Evolutionary conservation across 768 basidiomycete genomes (phyloP), one percentile per base, ranked within the genome.

Genomic region (Rhodotorula sphaerocarpa): DNA sequence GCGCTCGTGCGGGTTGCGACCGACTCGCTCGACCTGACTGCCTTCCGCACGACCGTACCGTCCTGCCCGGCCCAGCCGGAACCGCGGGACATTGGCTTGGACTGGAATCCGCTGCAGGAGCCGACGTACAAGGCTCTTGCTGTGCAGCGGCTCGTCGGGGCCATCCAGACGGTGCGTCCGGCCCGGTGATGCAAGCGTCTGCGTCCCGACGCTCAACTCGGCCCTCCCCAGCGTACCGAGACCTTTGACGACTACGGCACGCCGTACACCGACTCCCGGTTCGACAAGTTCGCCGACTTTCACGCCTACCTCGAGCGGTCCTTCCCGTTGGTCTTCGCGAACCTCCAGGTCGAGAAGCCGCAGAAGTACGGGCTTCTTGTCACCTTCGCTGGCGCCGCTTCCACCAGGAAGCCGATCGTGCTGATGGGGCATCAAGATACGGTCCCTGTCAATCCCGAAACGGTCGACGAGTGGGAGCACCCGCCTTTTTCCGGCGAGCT

Each of bases 281-380:
- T 61, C 41, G 43, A 53, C 2, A 27, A n/a, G 16, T 23, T 65
- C 1, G 53, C 3, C 20, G 12, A 47, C 34, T 30, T 69, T 7
- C 63, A 65, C 61, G 31, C 42, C 0, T 69, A 69, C 54, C 63
- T 69, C 51, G 63, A 65, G 36, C 14, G 28, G 48, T 58, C 67
- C 2, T 68, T 50, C 52, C 67, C 67, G 12, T 21, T 27, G 10
- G 57, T 64, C 14, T 83, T 86, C 73, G 14, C 77, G 25, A 79
- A 74, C 12, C 77, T 88, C 47, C 71, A 78, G 34, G 78, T 86
- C 62, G 83, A 83, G 14, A 84, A 82, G 68, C 82, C 90, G 70
- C 88, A 88, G 73, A 86, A 82, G 0, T 86, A 86, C 68, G 87
- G 82, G 0, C 78, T 88, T n/a, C 74, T 87, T 12, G 86, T 82